Conservation (phyloP, 768 basidiomycete genomes). For the Kwoniella botswanensis region DNA sequence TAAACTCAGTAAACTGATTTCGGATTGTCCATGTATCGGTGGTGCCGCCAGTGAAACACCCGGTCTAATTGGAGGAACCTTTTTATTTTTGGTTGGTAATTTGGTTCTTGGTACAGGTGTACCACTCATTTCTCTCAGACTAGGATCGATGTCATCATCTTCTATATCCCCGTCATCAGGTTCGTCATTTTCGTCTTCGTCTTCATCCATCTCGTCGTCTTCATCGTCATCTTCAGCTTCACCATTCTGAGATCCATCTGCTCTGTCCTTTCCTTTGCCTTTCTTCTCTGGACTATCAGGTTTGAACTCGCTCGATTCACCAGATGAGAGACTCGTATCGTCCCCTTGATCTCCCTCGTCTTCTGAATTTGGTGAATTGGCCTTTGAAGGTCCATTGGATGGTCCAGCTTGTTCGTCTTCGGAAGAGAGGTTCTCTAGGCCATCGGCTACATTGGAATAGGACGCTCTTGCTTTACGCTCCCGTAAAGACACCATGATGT, state of each 20-base stretch:
- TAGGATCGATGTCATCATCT: conserved; percentile 13
- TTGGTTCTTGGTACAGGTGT: not conserved
- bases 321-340: conserved; percentile 19
- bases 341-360: conserved; percentile 12
- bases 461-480: conserved; percentile 31
- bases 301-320: conserved; percentile 21
- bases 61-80: conserved; percentile 4
- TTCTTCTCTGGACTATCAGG: conserved; percentile 22
- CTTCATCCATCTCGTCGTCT: conserved; percentile 11
- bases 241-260: not conserved
- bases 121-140: not conserved
- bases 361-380: not conserved
- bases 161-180: conserved; percentile 4
- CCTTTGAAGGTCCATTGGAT: not conserved
- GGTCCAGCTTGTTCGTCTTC: conserved; percentile 17
- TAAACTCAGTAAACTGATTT: conserved; percentile 31
- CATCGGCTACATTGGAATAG: conserved; percentile 30
- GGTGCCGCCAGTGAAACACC: not conserved
- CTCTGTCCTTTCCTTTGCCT: conserved; percentile 8
- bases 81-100: not conserved
- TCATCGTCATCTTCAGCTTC: conserved; percentile 7
- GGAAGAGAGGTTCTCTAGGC: conserved; percentile 25
- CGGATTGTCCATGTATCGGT: conserved; percentile 25
- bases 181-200: conserved; percentile 17
- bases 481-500: conserved; percentile 24